Percentiles rank a stretch among this genome's conserved stretches.
Evolutionary conservation across 2,329 filamentous ascomycete genomes (phyloP).

Genomic region (Cladophialophora bantiana): DNA sequence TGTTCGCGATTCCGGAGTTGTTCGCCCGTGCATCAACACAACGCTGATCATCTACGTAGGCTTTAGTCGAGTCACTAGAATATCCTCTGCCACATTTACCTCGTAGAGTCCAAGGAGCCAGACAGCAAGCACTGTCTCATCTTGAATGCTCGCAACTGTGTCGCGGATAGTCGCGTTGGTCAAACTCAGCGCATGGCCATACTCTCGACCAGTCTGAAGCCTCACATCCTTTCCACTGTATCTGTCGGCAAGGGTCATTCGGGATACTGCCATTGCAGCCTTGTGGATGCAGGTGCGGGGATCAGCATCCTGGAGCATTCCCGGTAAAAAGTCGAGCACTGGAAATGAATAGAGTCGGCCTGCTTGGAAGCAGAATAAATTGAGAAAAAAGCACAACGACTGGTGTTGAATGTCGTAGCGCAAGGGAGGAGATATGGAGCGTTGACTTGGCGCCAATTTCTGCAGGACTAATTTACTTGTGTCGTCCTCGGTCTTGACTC

Average conservation of each 20-base stretch:
- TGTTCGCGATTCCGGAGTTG: constrained; percentile 13
- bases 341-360: constrained; percentile 37
- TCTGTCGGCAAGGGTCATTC: constrained; percentile 38
- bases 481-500: constrained; percentile 25
- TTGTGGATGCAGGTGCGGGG: constrained; percentile 29
- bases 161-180: constrained; percentile 33
- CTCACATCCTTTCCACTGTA: constrained; percentile 39
- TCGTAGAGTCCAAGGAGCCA: constrained; percentile 40
- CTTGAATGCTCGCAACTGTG: constrained; percentile 32
- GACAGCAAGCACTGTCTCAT: constrained; percentile 38
- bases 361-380: constrained; percentile 39
- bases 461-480: background rate
- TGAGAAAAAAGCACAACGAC: constrained; percentile 39
- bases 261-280: constrained; percentile 38
- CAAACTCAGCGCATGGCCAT: constrained; percentile 34
- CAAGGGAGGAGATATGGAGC: constrained; percentile 29
- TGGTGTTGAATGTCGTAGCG: constrained; percentile 40
- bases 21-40: constrained; percentile 34
- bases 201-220: constrained; percentile 36
- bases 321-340: constrained; percentile 39
- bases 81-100: constrained; percentile 17
- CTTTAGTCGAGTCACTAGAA: background rate
- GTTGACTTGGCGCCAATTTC: constrained; percentile 19
- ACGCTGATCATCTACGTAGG: constrained; percentile 33
- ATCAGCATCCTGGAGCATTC: constrained; percentile 28